Conservation (phyloP, 192 early-diverging fungal species). For the Tieghemiomyces parasiticus region DNA sequence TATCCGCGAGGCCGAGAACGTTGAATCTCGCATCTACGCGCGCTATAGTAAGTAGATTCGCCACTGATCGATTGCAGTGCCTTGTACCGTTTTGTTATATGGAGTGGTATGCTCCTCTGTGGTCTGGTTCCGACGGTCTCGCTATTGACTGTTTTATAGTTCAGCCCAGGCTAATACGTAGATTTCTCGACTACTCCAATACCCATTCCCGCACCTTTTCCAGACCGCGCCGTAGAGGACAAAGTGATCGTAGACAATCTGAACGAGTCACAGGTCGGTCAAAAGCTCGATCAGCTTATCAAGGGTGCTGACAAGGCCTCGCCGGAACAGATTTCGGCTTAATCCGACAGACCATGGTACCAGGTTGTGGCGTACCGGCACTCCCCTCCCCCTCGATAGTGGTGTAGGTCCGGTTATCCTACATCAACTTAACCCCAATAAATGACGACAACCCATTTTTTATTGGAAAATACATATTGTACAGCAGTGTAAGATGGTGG, state of each 20-base stretch:
- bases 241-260: conserved; percentile 62
- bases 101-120: no score
- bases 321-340: not conserved
- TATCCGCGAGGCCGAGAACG: conserved; percentile 70
- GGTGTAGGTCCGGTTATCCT: not conserved
- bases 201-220: conserved; percentile 5
- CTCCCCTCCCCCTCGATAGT: not conserved
- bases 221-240: conserved; percentile 71
- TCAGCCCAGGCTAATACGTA: no score
- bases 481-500: not conserved
- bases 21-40: conserved; percentile 78
- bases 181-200: no score
- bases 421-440: not conserved
- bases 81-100: not conserved
- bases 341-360: not conserved
- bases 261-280: conserved; percentile 51
- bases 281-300: conserved; percentile 51
- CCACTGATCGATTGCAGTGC: not conserved
- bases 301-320: not conserved
- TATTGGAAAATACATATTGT: not conserved
- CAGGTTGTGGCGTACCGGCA: not conserved
- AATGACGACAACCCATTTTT: not conserved
- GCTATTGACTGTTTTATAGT: no score
- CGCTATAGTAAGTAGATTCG: conserved; percentile 56
- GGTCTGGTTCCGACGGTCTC: no score